Percentiles rank a stretch among this genome's conserved stretches.
These are phyloP conservation scores for Trypethelium eluteriae DNA, from an alignment of 495 filamentous ascomycete genomes.

Conservation along the genomic window DNA sequence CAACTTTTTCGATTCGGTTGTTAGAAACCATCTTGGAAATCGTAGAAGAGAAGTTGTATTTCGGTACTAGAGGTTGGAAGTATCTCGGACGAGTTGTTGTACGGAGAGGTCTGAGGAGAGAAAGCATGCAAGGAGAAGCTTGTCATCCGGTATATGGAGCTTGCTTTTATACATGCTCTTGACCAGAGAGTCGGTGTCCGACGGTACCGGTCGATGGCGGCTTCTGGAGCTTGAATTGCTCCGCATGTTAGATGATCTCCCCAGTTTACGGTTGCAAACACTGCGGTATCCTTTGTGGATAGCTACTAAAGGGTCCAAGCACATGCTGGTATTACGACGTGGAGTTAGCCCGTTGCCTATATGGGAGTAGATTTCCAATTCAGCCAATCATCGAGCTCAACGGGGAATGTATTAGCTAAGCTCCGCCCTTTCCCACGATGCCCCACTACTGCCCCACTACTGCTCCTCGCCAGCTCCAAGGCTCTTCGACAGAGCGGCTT, in stretches of 20 bases:
- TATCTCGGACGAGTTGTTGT: background rate
- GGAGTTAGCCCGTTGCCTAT: background rate
- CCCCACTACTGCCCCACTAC: too few species aligned
- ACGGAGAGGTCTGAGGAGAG: background rate
- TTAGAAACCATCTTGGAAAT: constrained; percentile 7
- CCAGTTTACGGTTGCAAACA: background rate
- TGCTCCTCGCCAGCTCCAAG: too few species aligned
- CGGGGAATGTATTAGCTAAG: too few species aligned
- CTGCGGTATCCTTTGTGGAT: background rate
- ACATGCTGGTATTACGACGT: background rate
- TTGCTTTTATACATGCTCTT: background rate
- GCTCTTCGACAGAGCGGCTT: too few species aligned
- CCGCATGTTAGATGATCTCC: background rate
- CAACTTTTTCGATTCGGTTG: constrained; percentile 26
- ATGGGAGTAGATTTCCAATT: background rate
- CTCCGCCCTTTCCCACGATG: too few species aligned
- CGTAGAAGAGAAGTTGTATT: constrained; percentile 4
- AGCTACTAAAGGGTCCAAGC: background rate
- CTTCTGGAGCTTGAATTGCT: background rate
- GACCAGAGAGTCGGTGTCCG: background rate
- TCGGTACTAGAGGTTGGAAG: background rate
- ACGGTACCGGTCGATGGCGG: background rate
- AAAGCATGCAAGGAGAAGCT: background rate
- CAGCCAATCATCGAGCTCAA: too few species aligned
- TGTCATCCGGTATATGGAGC: too few species aligned